phyloP scores from a whole-genome alignment of 2,329 filamentous ascomycete genomes.

The Fusarium fracticaudum region DNA sequence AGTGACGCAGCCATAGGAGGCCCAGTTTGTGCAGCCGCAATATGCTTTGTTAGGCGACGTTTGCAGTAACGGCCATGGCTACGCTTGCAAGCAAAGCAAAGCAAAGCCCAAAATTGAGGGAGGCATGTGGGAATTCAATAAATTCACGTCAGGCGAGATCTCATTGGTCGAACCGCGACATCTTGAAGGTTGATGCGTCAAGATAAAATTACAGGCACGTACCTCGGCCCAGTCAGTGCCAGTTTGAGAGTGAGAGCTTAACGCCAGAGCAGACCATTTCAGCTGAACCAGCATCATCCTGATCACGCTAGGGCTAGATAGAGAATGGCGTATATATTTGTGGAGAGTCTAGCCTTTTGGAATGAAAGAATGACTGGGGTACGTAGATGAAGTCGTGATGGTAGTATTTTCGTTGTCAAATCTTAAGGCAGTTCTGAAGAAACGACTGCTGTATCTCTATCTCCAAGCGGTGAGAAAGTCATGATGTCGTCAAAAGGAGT shows the following conservation, averaged over 20 bases:
- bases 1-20: conserved; percentile 7
- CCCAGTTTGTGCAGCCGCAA: conserved; percentile 3
- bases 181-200: conserved; percentile 3
- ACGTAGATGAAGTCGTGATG: not conserved
- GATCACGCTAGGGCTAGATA: conserved; percentile 25
- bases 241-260: conserved; percentile 7
- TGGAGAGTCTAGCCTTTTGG: conserved; percentile 12
- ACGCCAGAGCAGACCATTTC: conserved; percentile 33
- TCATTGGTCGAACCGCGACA: conserved; percentile 20
- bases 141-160: conserved; percentile 11
- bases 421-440: not conserved
- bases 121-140: conserved; percentile 29
- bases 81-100: not conserved
- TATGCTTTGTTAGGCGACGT: conserved; percentile 20
- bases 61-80: conserved; percentile 17
- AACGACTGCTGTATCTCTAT: not conserved
- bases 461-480: conserved; percentile 6
- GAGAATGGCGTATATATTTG: conserved; percentile 6
- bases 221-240: conserved; percentile 10
- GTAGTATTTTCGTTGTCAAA: not conserved
- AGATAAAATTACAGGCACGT: conserved; percentile 17
- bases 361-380: conserved; percentile 10
- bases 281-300: conserved; percentile 42
- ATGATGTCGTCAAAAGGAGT: conserved; percentile 28
- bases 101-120: not conserved